Base-by-base conservation (phyloP, 2,329 filamentous ascomycete species). In the Colletotrichum scovillei region DNA sequence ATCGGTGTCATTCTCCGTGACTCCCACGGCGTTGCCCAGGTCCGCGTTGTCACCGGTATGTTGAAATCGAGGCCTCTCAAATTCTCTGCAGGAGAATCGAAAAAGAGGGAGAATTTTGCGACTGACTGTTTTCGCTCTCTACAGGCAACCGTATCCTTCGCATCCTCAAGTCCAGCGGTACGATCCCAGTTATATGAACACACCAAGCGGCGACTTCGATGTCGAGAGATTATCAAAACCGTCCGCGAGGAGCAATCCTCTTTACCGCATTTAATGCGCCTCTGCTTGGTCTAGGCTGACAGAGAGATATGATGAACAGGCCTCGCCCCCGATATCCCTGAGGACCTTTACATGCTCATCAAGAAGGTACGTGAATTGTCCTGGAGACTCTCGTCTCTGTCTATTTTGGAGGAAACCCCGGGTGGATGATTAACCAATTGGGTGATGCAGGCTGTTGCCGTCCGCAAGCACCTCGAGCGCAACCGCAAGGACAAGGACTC, bases 401-500 rank as follows among this genome's bases (percentile, higher is more conserved):
- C 19, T 19, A 5, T 22, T 14, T 35, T 19, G 53, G 72, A 63
- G 57, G 63, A 62, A 49, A 4, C 19, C 42, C 7, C 19, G 42
- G 49, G n/a, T 9, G 60, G 35, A 52, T 42, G 42, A 56, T 22
- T 74, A 59, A 74, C 49, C 8, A 22, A 12, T 11, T 19, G 42
- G 6, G n/a, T 28, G 3, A 58, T 3, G 42, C 75, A 97, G 95
- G 95, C 95, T 81, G 95, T 98, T 82, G 93, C 95, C 85, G 97
- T 99, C 90, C 96, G 97, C 90, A 99, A 99, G 94, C 97, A 99
- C 90, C 95, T 99, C 80, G 95, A 98, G 92, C 95, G 95, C 89
- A 99, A 99, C 93, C 96, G 97, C 89, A 99, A 99, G 93, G 97
- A 99, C 92, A 97, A 95, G 91, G 97, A 99, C 92, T 94, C 93